Evolutionary conservation across 768 basidiomycete species (phyloP), one percentile per base, ranked within the genome.

Genomic region (Panaeolus cyanescens): DNA sequence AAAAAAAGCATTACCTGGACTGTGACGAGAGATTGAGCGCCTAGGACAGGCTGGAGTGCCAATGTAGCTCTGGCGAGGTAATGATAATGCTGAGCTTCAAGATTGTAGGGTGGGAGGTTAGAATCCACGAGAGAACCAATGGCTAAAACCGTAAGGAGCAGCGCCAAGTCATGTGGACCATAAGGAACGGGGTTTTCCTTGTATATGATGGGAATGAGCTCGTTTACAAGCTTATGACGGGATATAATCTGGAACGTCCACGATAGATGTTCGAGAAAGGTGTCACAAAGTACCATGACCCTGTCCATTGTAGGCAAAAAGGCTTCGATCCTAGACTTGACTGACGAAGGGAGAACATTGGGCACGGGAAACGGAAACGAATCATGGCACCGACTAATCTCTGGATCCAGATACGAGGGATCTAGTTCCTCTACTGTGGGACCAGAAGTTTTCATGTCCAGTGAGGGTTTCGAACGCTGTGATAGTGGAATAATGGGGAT

Each of bases 21-120:
- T 13, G 83, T 83, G 30, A 79, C 76, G 32, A 83, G 64, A 9
- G 83, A 84, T 45, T 78, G 75, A 34, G 80, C 71, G 28, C 69
- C 71, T 32, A 84, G 60, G 9, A 83, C 72, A 5, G 80, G 73
- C 59, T 83, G 83, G 19, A 84, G 72, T 17, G 77, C 74, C 28
- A 83, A 55, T 4, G 83, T 77, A 13, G 83, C 81, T 61, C 76
- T 74, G n/a, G 80, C 75, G 1, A 85, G 73, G 32, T 74, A 75
- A 62, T 83, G 79, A 65, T 83, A 84, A 67, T 83, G 82, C 54
- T 83, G 82, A 7, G 81, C 81, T 63, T 84, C 82, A n/a, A 78
- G 68, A 63, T 79, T 82, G 60, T 80, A 82, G 1, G 83, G 79
- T 39, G 75, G 74, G 50, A 82, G 69, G 33, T 74, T 66, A 20